These are phyloP conservation scores for Mycena filopes DNA, from an alignment of 768 basidiomycete genomes.

Conservation along the genomic window DNA sequence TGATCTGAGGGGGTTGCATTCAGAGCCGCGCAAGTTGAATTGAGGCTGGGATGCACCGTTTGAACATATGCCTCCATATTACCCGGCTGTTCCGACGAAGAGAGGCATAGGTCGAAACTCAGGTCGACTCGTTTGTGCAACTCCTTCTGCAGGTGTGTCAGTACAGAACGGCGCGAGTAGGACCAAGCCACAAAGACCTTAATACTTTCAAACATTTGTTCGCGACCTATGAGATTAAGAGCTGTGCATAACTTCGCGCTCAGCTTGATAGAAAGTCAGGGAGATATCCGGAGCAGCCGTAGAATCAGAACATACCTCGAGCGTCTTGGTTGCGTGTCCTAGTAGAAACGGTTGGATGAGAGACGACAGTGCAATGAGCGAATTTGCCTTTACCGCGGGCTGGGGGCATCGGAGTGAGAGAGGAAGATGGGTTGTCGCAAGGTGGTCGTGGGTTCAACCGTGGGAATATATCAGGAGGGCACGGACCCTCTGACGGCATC, in stretches of 20 bases:
- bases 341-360: neutral
- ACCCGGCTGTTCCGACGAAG: neutral
- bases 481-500: no score
- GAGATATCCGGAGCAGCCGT: no score
- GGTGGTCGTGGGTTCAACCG: neutral
- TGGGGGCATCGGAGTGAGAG: constrained; percentile 9
- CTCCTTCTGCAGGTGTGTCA: neutral
- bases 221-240: neutral
- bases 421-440: neutral
- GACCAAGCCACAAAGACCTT: neutral
- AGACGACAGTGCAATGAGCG: neutral
- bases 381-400: neutral
- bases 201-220: neutral
- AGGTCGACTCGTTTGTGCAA: constrained; percentile 5
- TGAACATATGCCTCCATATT: neutral
- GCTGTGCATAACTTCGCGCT: no score
- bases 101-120: neutral
- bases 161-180: neutral
- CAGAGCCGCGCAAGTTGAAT: neutral
- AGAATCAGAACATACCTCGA: neutral
- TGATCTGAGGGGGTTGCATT: neutral
- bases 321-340: neutral
- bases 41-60: neutral
- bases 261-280: no score
- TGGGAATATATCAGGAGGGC: no score